Evolutionary conservation across 106 monocot genomes (phyloP).

Genomic region (Dendrobium nobile): DNA sequence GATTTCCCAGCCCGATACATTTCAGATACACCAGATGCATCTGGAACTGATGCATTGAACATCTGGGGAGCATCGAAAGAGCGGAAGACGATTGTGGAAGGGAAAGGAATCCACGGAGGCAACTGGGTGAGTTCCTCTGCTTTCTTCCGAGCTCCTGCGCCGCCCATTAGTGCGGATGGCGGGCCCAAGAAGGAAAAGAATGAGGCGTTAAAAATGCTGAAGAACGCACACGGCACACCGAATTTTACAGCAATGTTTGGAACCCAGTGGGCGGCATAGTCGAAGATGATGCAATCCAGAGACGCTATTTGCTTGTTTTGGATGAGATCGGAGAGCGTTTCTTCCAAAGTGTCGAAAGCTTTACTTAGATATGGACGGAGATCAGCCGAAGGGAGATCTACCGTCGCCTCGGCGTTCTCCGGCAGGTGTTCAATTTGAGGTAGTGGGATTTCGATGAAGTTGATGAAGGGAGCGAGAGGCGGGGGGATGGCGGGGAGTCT

Average conservation of each 20-base stretch:
- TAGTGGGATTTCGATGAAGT: conserved; percentile 40
- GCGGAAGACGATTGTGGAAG: background rate
- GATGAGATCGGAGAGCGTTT: conserved; percentile 15
- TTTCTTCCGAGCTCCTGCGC: background rate
- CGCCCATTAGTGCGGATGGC: background rate
- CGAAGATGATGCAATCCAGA: conserved; percentile 46
- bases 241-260: conserved; percentile 11
- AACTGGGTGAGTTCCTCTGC: conserved; percentile 3
- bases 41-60: background rate
- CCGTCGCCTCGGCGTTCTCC: conserved; percentile 43
- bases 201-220: conserved; percentile 13
- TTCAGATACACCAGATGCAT: background rate
- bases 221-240: conserved; percentile 18
- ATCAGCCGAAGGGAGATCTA: conserved; percentile 11
- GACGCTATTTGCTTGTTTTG: background rate
- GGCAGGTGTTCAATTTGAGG: conserved; percentile 15
- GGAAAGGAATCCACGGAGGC: conserved; percentile 11
- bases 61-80: conserved; percentile 1
- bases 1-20: background rate
- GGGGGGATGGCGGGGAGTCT: conserved; percentile 26
- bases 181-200: conserved; percentile 17
- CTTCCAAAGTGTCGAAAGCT: conserved; percentile 42
- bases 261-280: conserved; percentile 40
- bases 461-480: conserved; percentile 6
- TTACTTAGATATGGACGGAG: background rate